Evolutionary conservation across 768 basidiomycete genomes (phyloP), one percentile per base, ranked within the genome.

Genomic region (Kwoniella europaea): DNA sequence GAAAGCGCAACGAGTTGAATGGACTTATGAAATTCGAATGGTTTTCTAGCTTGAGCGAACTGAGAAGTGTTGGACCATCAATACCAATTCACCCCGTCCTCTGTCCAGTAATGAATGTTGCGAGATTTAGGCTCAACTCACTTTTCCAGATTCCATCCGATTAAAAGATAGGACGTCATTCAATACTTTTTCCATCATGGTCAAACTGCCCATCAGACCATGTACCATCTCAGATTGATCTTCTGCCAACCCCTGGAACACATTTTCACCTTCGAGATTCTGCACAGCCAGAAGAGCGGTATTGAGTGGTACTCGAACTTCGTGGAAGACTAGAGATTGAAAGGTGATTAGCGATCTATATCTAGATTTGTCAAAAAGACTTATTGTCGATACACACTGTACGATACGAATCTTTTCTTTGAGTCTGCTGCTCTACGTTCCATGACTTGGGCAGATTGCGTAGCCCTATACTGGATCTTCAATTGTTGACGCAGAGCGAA

Each of bases 221-320:
- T 89, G 90, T 79, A 94, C 94, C 85, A 97, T 94, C 67, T 95
- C 89, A 71, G 91, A 90, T 77, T 94, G 91, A 46, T 90, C 88
- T 73, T 88, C 73, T 16, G 79, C 69, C n/a, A 76, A 54, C 22
- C 74, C 89, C 2, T 88, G 87, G 56, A 96, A 88, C 1, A 88
- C 87, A 9, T 90, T 89, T 0, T 89, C 89, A 0, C 92, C 92
- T 71, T 91, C 90, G 88, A 96, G 90, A 78, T 98, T 96, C 84
- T 97, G 94, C 18, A 95, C 91, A 0, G 94, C 93, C 60, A 96
- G 86, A 15, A 94, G 71, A 22, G 87, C 87, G 15, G 87, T 87
- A 72, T 88, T 88, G 73, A 88, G 84, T 29, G 87, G 87, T 2
- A 88, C 81, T 41, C 80, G 83, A 57, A 88, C 87, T 57, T 84